These are phyloP conservation scores for Asparagopsis taxiformis DNA, from an alignment of 31 red algal genomes.

Conservation along the genomic window DNA sequence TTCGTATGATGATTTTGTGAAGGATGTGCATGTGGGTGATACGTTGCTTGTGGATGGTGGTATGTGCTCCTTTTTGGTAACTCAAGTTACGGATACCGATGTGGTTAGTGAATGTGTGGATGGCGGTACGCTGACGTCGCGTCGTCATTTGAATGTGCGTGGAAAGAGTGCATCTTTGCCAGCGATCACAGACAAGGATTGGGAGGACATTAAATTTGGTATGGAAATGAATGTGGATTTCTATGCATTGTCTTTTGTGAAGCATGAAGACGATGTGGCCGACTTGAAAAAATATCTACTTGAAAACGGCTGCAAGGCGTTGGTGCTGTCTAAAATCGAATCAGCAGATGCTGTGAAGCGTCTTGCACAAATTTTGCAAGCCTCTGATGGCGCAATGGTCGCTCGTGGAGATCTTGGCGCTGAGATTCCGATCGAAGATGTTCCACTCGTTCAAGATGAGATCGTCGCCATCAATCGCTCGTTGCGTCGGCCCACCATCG, in stretches of 20 bases:
- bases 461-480: constrained; percentile 80
- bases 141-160: constrained; percentile 90
- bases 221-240: constrained; percentile 90
- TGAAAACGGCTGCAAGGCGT: constrained; percentile 46
- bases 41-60: constrained; percentile 93
- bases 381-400: constrained; percentile 96
- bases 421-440: constrained; percentile 91
- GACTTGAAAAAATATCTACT: constrained; percentile 56
- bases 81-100: constrained; percentile 71
- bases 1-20: constrained; percentile 88
- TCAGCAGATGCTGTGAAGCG: constrained; percentile 76
- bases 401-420: constrained; percentile 97
- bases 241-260: constrained; percentile 92
- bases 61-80: constrained; percentile 80
- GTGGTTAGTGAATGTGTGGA: constrained; percentile 96
- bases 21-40: constrained; percentile 91
- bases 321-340: constrained; percentile 97
- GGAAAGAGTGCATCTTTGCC: constrained; percentile 92
- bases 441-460: constrained; percentile 92
- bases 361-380: constrained; percentile 83
- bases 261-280: constrained; percentile 84
- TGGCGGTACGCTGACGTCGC: constrained; percentile 81
- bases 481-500: constrained; percentile 88
- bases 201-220: constrained; percentile 94
- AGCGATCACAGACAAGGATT: constrained; percentile 98